These are phyloP conservation scores for Candida sp. DNA, from an alignment of 1,139 yeast genomes.

Conservation along the genomic window DNA sequence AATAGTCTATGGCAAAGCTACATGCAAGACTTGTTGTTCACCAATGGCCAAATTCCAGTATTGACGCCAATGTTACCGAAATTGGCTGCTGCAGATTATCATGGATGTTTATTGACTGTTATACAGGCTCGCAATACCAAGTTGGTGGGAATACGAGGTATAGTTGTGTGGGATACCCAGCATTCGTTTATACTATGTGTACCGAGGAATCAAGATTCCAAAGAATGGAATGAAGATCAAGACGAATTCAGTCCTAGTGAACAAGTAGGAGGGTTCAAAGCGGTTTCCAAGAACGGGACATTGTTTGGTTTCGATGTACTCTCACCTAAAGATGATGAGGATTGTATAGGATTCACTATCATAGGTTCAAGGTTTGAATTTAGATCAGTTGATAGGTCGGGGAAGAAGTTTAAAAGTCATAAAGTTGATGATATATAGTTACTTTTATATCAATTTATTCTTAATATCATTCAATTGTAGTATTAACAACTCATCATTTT, in stretches of 20 bases:
- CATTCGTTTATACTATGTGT: conserved; percentile 66
- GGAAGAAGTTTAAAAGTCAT: conserved; percentile 81
- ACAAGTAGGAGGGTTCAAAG: conserved; percentile 49
- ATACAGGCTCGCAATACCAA: conserved; percentile 54
- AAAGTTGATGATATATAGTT: conserved; percentile 57
- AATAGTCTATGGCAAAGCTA: conserved; percentile 63
- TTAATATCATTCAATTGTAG: conserved; percentile 21
- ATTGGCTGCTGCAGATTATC: conserved; percentile 77
- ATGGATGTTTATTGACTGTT: conserved; percentile 70
- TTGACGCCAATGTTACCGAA: conserved; percentile 45
- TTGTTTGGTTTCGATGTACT: conserved; percentile 55
- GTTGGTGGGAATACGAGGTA: conserved; percentile 66
- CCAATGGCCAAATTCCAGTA: conserved; percentile 20
- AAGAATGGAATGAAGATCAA: conserved; percentile 21
- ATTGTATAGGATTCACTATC: conserved; percentile 55
- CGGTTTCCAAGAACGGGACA: conserved; percentile 60
- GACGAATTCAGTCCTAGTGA: conserved; percentile 23
- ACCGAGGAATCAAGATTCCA: conserved; percentile 39
- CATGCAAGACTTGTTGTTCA: conserved; percentile 50
- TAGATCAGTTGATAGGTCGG: conserved; percentile 79
- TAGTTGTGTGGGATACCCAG: conserved; percentile 86
- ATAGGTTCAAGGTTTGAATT: conserved; percentile 79
- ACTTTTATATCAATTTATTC: conserved; percentile 4
- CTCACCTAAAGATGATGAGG: conserved; percentile 18
- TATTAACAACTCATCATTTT: conserved; percentile 20